Conservation (phyloP, 768 basidiomycete genomes). For the Lentinus tigrinus region DNA sequence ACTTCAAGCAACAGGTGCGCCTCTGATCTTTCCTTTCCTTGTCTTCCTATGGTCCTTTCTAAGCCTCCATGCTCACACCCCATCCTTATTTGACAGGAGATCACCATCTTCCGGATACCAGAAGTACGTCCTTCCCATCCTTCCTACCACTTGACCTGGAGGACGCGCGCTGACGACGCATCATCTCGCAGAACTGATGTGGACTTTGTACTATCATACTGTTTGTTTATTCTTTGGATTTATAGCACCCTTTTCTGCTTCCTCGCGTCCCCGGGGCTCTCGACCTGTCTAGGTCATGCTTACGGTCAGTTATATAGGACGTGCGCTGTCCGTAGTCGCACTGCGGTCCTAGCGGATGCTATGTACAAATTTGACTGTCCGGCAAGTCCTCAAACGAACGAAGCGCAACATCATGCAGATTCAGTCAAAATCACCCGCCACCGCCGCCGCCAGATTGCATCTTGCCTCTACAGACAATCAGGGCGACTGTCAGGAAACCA, state of each 20-base stretch:
- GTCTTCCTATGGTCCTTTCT: not conserved
- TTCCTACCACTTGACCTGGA: not conserved
- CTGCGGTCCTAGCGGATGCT: too few species aligned
- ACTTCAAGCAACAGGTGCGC: slow-evolving; percentile 92
- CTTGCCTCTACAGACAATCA: too few species aligned
- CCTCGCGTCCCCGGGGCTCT: not conserved
- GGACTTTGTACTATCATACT: slow-evolving; percentile 25
- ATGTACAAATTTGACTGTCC: too few species aligned
- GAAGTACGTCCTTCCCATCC: slow-evolving; percentile 51
- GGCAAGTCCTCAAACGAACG: too few species aligned
- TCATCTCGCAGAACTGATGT: slow-evolving; percentile 34
- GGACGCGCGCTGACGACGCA: not conserved
- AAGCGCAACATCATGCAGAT: too few species aligned
- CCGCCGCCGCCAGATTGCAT: too few species aligned
- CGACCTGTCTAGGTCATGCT: too few species aligned
- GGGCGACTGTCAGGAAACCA: too few species aligned
- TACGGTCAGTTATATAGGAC: too few species aligned
- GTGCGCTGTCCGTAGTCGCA: too few species aligned
- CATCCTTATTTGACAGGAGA: slow-evolving; percentile 49
- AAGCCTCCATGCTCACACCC: not conserved
- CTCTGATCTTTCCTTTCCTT: not conserved
- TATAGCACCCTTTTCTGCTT: slow-evolving; percentile 1
- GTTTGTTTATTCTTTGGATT: slow-evolving; percentile 24
- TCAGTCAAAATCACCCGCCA: too few species aligned
- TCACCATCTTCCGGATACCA: slow-evolving; percentile 88